Base-by-base conservation (phyloP, 768 basidiomycete genomes). In the Agaricus subrufescens region DNA sequence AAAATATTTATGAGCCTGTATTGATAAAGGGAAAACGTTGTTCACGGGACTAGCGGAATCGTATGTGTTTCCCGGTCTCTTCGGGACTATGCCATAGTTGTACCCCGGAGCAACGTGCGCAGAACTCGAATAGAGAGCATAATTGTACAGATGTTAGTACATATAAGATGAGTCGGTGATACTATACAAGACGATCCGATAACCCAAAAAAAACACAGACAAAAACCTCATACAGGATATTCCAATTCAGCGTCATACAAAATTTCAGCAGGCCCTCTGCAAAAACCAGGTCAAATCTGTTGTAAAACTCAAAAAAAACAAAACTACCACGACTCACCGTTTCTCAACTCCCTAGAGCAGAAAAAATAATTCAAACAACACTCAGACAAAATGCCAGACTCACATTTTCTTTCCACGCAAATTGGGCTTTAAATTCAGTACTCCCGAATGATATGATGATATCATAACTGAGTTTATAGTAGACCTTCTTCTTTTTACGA, bases 361-460 rank as follows among this genome's bases (percentile, higher is more conserved):
- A 23, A 37, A 29, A 19, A 11, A n/a, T 39, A 10, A 25, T 1
- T 27, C n/a, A 25, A 19, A 19, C 19, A 19, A 19, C 19, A 19
- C 19, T 19, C 19, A 11, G 9, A 19, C 2, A 39, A 15, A 12
- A 1, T 19, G 14, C 9, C 23, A 37, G 15, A 56, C 63, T 12
- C 52, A 75, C 73, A 46, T 71, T 59, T 50, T 79, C 77, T 44
- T 58, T 65, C 79, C 79, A 81, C 8, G 67, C 62, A 15, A 79
- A 69, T 42, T 77, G 74, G 0, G 77, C 77, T 52, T 76, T 72
- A n/a, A 80, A 47, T 48, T 81, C 79, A 0, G 79, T 76, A 40
- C 72, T 46, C 0, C 80, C 80, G 40, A 77, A 75, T 50, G 67
- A 69, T 50, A 81, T 58, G 37, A 78, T 67, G 26, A 81, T 64